Conservation (phyloP, 2,329 filamentous ascomycete genomes). For the Ophiosphaerella herpotricha region DNA sequence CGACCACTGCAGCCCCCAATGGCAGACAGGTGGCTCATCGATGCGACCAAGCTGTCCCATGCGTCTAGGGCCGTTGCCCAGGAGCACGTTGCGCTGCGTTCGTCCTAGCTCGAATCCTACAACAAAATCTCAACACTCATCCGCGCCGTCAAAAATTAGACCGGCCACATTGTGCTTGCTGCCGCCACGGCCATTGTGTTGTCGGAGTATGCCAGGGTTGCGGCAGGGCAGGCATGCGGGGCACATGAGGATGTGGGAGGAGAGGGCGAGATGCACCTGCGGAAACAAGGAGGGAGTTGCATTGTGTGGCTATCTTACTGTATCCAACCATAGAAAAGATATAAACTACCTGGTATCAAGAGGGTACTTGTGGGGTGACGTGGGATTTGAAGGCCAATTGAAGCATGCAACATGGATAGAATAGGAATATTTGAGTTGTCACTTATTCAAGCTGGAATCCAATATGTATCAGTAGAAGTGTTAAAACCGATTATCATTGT, state of each 20-base stretch:
- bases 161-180: conserved; percentile 65
- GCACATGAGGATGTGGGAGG: conserved; percentile 11
- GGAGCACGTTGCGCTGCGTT: conserved; percentile 63
- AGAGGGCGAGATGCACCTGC: conserved; percentile 17
- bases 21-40: conserved; percentile 57
- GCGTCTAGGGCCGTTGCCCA: conserved; percentile 52
- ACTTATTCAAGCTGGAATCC: too few relatives aligned
- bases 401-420: too few relatives aligned
- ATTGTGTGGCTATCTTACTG: too few relatives aligned
- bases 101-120: conserved; percentile 66
- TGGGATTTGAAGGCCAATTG: too few relatives aligned
- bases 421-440: too few relatives aligned
- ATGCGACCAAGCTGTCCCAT: conserved; percentile 57
- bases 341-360: too few relatives aligned
- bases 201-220: conserved; percentile 41
- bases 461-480: too few relatives aligned
- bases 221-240: conserved; percentile 23
- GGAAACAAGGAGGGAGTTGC: conserved; percentile 28
- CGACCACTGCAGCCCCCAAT: conserved; percentile 37
- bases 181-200: conserved; percentile 64
- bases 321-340: too few relatives aligned
- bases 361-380: too few relatives aligned
- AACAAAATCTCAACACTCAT: conserved; percentile 67
- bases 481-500: too few relatives aligned
- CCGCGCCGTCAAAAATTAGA: conserved; percentile 65